Base-by-base conservation (phyloP, 2,329 filamentous ascomycete genomes). In the Botrytis cinerea region DNA sequence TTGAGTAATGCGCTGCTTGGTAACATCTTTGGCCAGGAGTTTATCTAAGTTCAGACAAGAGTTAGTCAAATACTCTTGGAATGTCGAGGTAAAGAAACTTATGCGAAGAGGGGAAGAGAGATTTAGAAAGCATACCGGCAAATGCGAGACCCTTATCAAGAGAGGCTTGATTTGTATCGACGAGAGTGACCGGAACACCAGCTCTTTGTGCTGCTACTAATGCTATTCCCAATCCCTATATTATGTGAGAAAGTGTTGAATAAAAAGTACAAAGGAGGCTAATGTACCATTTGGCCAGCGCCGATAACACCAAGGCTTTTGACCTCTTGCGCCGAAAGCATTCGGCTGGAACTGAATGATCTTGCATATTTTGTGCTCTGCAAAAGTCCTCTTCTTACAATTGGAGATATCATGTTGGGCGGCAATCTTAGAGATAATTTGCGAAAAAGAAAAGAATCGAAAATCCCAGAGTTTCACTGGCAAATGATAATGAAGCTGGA, bases 291-390 rank as follows among this genome's bases (percentile, higher is more conserved):
- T 83, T 98, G 96, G 43, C 96, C 96, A 71, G 95, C 95, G 77
- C 96, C 96, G 80, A 99, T 87, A 68, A 99, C 95, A 80, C 95
- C 96, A 60, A 99, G 85, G 77, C 89, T 92, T 85, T 95, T 97
- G 75, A 99, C 91, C 80, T 95, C 90, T 73, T 91, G 89, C 75
- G 89, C 89, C 78, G 85, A 81, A 61, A 87, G 86, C 63, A 86
- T 84, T 62, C 89, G 83, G 57, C 88, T 90, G 48, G 90, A 90
- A 85, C 92, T 95, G 84, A 97, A 97, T 79, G 83, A 84, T 79
- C 92, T 78, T 35, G 78, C 71, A 70, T 79, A 70, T 70, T 75
- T 78, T 35, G 71, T 66, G 68, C 74, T 74, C 61, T 77, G 77
- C 35, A 77, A 40, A 43, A 79, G 35, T 40, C 76, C 78, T 59